Percentiles rank a stretch among this genome's conserved stretches.
phyloP scores from a whole-genome alignment of 192 early-diverging fungal species.

The Funneliformis geosporum region DNA sequence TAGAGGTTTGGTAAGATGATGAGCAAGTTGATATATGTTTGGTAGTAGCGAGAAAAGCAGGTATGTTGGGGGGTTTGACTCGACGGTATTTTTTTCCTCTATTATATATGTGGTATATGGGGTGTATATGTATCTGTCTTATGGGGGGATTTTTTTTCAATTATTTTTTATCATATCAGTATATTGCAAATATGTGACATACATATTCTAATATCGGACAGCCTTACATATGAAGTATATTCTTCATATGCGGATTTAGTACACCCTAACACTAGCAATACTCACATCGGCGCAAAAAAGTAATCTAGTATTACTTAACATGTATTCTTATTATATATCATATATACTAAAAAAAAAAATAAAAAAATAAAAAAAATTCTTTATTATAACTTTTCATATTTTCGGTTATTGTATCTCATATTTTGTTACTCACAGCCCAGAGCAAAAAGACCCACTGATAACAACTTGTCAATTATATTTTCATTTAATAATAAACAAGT shows the following conservation, averaged over 20 bases:
- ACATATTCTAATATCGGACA: constrained; percentile 12
- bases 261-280: neutral
- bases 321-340: neutral
- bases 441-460: neutral
- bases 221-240: constrained; percentile 19
- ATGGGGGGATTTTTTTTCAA: constrained; percentile 9
- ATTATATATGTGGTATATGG: constrained; percentile 25
- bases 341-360: neutral
- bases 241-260: neutral
- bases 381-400: neutral
- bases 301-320: neutral
- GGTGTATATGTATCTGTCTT: constrained; percentile 6
- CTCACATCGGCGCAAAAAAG: neutral
- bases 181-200: neutral
- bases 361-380: neutral
- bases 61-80: constrained; percentile 24
- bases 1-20: constrained; percentile 28
- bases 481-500: neutral
- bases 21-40: constrained; percentile 14
- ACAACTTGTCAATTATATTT: neutral
- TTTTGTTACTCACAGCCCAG: neutral
- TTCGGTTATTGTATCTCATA: neutral
- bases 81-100: constrained; percentile 17
- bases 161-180: neutral
- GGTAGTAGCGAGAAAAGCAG: constrained; percentile 20